A percentile compares a stretch with the other conserved stretches of the same genome.
Conservation (phyloP, 257 asterid genomes). For the Gentiana straminea region DNA sequence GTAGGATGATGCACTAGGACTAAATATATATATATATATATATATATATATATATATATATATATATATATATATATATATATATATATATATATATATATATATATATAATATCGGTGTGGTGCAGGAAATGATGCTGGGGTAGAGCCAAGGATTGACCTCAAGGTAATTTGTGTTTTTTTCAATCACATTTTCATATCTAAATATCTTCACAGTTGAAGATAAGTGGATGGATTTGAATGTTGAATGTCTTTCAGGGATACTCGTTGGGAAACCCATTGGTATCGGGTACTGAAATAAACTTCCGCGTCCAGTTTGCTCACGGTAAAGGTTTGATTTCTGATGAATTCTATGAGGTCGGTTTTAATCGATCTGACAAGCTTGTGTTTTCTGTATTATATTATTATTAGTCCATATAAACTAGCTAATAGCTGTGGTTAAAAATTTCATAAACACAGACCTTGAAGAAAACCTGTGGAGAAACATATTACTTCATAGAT, state of each 20-base stretch:
- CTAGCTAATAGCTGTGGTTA: background rate
- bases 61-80: too few relatives aligned
- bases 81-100: background rate
- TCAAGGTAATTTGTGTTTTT: slow-evolving; percentile 10
- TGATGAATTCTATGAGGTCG: slow-evolving; percentile 23
- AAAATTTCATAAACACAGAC: slow-evolving; percentile 6
- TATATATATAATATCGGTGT: background rate
- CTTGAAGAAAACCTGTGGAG: slow-evolving; percentile 13
- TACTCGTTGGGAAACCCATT: background rate
- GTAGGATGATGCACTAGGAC: background rate
- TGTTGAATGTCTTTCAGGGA: slow-evolving; percentile 1
- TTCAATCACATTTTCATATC: background rate
- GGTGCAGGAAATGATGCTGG: slow-evolving; percentile 15
- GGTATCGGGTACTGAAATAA: background rate
- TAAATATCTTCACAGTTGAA: background rate
- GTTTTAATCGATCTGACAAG: background rate
- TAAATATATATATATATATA: too few relatives aligned
- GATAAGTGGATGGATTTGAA: background rate
- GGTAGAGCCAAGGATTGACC: slow-evolving; percentile 9
- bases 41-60: too few relatives aligned
- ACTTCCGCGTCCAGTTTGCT: slow-evolving; percentile 11
- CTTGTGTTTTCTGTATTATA: background rate
- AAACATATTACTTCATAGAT: slow-evolving; percentile 13
- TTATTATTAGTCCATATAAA: too few relatives aligned
- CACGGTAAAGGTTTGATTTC: slow-evolving; percentile 26